Conservation (phyloP, 805 yeast species). For the Teunomyces gatunensis region DNA sequence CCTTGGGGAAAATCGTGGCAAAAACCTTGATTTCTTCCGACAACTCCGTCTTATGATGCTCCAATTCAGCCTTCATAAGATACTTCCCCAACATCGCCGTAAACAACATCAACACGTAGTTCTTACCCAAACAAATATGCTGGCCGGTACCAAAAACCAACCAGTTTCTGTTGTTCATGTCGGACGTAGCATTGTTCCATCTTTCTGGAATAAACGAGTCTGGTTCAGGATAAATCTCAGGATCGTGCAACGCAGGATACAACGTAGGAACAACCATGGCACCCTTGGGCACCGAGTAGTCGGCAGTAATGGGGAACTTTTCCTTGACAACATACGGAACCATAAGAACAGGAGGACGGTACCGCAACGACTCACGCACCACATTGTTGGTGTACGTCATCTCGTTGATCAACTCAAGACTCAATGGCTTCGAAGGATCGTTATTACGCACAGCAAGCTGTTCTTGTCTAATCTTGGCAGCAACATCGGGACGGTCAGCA, state of each 20-base stretch:
- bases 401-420: constrained; percentile 71
- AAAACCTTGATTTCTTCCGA: constrained; percentile 93
- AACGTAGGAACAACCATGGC: constrained; percentile 95
- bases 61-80: constrained; percentile 72
- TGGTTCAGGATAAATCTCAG: constrained; percentile 93
- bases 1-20: constrained; percentile 97
- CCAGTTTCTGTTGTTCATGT: constrained; percentile 84
- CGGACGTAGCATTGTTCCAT: constrained; percentile 84
- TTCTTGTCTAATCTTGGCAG: constrained; percentile 84
- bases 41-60: constrained; percentile 77
- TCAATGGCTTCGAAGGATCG: constrained; percentile 61
- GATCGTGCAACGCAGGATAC: constrained; percentile 96
- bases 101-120: constrained; percentile 86
- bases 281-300: constrained; percentile 93
- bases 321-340: constrained; percentile 94
- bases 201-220: constrained; percentile 95
- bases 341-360: constrained; percentile 97
- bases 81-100: constrained; percentile 91
- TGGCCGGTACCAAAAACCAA: constrained; percentile 97
- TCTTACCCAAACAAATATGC: constrained; percentile 93
- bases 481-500: constrained; percentile 93
- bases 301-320: constrained; percentile 75
- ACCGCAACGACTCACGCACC: constrained; percentile 87
- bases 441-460: constrained; percentile 80
- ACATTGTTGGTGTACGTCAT: constrained; percentile 90